phyloP scores from a whole-genome alignment of 2,329 filamentous ascomycete species.

The Aspergillus aculeatus region DNA sequence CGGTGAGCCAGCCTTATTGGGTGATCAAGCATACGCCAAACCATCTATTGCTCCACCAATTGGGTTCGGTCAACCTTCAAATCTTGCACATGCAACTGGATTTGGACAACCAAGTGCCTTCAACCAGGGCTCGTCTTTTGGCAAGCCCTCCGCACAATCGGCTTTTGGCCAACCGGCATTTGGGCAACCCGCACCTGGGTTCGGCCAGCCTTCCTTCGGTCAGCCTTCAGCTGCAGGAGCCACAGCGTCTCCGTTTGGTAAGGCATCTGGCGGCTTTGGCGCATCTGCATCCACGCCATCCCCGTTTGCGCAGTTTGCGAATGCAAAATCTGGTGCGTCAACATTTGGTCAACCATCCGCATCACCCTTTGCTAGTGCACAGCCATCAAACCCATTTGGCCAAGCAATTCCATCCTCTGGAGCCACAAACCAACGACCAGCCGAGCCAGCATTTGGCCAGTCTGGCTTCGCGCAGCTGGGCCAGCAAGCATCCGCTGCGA shows the following conservation, averaged over 20 bases:
- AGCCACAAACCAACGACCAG: conserved; percentile 33
- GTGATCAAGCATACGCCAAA: conserved; percentile 17
- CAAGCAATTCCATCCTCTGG: conserved; percentile 31
- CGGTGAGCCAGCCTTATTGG: conserved; percentile 28
- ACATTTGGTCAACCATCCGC: conserved; percentile 30
- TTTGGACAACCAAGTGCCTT: conserved; percentile 27
- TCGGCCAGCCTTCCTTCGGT: conserved; percentile 26
- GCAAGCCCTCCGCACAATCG: conserved; percentile 36
- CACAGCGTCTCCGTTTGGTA: conserved; percentile 46
- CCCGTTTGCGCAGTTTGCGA: conserved; percentile 37
- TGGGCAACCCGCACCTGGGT: conserved; percentile 29
- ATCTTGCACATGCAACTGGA: conserved; percentile 20
- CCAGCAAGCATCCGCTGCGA: conserved; percentile 10
- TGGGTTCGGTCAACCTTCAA: conserved; percentile 31
- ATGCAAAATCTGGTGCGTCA: conserved; percentile 31
- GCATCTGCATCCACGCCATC: conserved; percentile 20
- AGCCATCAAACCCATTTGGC: conserved; percentile 31
- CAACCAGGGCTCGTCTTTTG: conserved; percentile 40
- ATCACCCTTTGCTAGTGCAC: conserved; percentile 31
- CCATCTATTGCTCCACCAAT: conserved; percentile 21
- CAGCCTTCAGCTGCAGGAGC: conserved; percentile 26
- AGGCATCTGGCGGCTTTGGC: conserved; percentile 34
- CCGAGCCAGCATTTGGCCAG: conserved; percentile 35
- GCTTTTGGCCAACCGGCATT: conserved; percentile 46
- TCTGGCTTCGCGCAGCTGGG: conserved; percentile 29